Base-by-base conservation (phyloP, 2,329 filamentous ascomycete genomes). In the Monosporascus sp. region DNA sequence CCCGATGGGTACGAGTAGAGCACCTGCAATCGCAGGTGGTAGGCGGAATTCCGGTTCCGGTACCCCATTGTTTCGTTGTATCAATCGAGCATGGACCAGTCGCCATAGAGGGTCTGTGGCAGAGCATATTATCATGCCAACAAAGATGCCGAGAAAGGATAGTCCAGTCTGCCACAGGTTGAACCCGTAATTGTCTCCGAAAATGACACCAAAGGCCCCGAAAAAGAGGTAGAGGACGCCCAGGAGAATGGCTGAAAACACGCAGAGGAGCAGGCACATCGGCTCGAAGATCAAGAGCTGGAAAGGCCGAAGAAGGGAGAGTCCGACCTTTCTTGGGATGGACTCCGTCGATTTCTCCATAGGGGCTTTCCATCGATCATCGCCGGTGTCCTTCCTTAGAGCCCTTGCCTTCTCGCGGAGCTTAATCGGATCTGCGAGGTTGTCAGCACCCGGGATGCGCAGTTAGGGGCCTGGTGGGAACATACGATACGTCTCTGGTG, bases 151-250 rank as follows among this genome's bases (percentile, higher is more conserved):
- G 47, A 94, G 64, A 69, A 96, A 96, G 15, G 84, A 80, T 53
- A 94, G 73, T n/a, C 91, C 92, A 11, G 82, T 77, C 70, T 96
- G 88, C 77, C 87, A 94, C 11, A 90, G 74, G 50, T 82, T 83
- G 73, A 96, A 91, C 20, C 81, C 84, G 67, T 95, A 87, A 47
- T 88, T 85, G 45, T 78, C 81, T 25, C 77, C 69, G 65, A 96
- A 96, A 17, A 96, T 85, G 45, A 95, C 74, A 5, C 87, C 82
- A 63, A 96, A 96, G 0, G 91, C 90, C 20, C 90, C 90, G 67
- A 96, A 95, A 75, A 95, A 96, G 39, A 96, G 82, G 67, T 96
- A 96, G 2, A 96, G 74, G 45, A 96, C 87, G 5, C 91, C 92
- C 7, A 96, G 77, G n/a, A 96, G 75, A 51, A 97, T 82, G 39